Evolutionary conservation across 371 early-diverging fungal species (phyloP).

Genomic region (Paraphysoderma sedebokerense): DNA sequence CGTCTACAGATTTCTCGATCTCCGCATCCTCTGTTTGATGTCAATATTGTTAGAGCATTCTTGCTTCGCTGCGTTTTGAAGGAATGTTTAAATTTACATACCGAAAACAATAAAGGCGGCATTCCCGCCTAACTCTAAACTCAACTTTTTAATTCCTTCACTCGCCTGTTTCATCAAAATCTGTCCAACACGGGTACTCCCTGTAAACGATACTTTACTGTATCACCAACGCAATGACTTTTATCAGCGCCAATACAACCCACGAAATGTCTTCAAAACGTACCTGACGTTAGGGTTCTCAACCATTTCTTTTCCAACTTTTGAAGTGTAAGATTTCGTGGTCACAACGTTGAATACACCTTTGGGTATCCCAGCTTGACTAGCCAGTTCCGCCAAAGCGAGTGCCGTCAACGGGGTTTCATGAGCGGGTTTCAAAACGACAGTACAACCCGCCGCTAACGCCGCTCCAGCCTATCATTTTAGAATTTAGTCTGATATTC

Average conservation of each 20-base stretch:
- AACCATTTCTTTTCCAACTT: constrained; percentile 47
- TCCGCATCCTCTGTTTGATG: constrained; percentile 48
- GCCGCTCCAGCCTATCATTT: constrained; percentile 9
- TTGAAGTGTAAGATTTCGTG: constrained; percentile 33
- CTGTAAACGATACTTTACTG: too few relatives aligned
- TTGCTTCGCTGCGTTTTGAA: too few relatives aligned
- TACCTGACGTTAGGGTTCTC: constrained; percentile 35
- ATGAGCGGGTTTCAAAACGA: constrained; percentile 46
- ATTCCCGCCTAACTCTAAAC: constrained; percentile 69
- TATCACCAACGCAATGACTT: background rate
- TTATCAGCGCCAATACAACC: background rate
- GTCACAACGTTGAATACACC: constrained; percentile 73
- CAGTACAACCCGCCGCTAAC: constrained; percentile 19
- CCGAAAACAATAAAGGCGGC: constrained; percentile 85
- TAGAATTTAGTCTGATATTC: background rate
- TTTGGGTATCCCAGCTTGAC: constrained; percentile 67
- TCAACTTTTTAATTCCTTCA: constrained; percentile 54
- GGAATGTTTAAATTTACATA: too few relatives aligned
- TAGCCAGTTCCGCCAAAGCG: constrained; percentile 52
- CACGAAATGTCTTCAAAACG: constrained; percentile 1
- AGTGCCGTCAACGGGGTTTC: constrained; percentile 74
- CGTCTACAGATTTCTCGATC: constrained; percentile 38
- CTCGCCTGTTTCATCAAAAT: constrained; percentile 48
- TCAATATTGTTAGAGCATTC: too few relatives aligned
- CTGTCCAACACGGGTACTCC: constrained; percentile 54